Evolutionary conservation across 2,329 filamentous ascomycete genomes (phyloP), one percentile per base, ranked within the genome.

Genomic region (Fusarium equiseti): DNA sequence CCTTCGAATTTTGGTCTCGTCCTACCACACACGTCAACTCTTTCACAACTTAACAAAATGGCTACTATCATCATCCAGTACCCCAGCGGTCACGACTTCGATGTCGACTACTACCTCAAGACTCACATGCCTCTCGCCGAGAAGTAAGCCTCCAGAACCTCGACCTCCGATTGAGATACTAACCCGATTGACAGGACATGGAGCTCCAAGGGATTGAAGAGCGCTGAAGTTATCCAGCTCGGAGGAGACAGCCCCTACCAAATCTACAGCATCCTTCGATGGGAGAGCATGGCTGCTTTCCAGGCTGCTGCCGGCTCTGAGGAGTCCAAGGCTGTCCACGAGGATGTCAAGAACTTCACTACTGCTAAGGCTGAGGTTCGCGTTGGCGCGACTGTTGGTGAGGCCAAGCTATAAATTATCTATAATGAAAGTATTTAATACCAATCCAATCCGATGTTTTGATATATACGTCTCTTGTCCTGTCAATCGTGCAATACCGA

Each of bases 31-130:
- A 31, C 29, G 12, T 32, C 7, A 13, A 13, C 0, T 27, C 6
- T 10, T 13, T 6, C 24, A 20, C 9, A 31, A 40, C 4, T 10
- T 2, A 8, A 7, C 32, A 48, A 4, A 10, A 66, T 66, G 63
- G 18, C 40, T 11, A 66, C 63, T 4, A n/a, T 66, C 5, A 20
- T 66, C 16, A 31, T 66, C 22, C 63, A 66, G 5, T 66, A 66
- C 20, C 63, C 63, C 9, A 38, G n/a, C 29, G 63, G 63, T 5
- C 54, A 66, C 20, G 62, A 66, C n/a, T 66, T 66, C 10, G 48
- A 66, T 31, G 10, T 66, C 13, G 63, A 66, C 18, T 66, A 66
- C 32, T 66, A 66, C 12, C 4, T 60, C 9, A 66, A 60, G 29
- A 66, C 32, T 1, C 63, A 66, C 8, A 60, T 66, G 45, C 54